These are phyloP conservation scores for Lyophyllum decastes DNA, from an alignment of 768 basidiomycete genomes.

Conservation along the genomic window DNA sequence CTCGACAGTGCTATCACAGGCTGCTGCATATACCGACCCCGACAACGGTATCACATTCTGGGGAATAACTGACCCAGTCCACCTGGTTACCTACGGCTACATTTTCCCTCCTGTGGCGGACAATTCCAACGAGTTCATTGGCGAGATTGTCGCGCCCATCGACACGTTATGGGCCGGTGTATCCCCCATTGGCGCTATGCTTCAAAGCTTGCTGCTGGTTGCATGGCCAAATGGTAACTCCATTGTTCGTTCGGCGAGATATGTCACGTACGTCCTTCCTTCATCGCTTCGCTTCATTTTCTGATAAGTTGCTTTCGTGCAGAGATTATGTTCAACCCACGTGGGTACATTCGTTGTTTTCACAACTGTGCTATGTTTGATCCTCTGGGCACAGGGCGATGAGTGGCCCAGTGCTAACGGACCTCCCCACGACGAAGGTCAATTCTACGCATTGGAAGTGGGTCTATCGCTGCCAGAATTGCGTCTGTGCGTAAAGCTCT, in stretches of 20 bases:
- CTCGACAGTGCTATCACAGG: slow-evolving; percentile 42
- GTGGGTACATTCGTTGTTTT: slow-evolving; percentile 29
- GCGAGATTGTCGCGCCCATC: slow-evolving; percentile 59
- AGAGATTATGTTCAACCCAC: slow-evolving; percentile 55
- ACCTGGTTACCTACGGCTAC: slow-evolving; percentile 47
- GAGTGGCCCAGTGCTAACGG: slow-evolving; percentile 52
- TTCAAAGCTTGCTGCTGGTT: slow-evolving; percentile 55
- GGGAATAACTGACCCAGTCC: slow-evolving; percentile 43
- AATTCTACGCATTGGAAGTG: slow-evolving; percentile 69
- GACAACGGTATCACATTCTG: slow-evolving; percentile 58
- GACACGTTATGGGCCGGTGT: slow-evolving; percentile 57
- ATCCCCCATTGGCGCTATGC: slow-evolving; percentile 55
- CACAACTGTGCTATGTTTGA: neutral
- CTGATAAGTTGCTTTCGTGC: slow-evolving; percentile 4
- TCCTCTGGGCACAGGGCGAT: slow-evolving; percentile 34
- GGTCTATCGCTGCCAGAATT: slow-evolving; percentile 69
- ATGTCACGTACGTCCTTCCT: slow-evolving; percentile 46
- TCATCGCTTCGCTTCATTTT: neutral
- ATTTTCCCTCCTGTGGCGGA: slow-evolving; percentile 50
- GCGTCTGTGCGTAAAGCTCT: slow-evolving; percentile 45
- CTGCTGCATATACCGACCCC: slow-evolving; percentile 48
- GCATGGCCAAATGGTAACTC: slow-evolving; percentile 60
- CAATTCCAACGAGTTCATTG: slow-evolving; percentile 57
- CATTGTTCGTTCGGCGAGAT: slow-evolving; percentile 55
- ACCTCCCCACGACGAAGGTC: slow-evolving; percentile 48